These are phyloP conservation scores for Sphaerostilbella broomeana DNA, from an alignment of 2,329 filamentous ascomycete species.

Conservation along the genomic window DNA sequence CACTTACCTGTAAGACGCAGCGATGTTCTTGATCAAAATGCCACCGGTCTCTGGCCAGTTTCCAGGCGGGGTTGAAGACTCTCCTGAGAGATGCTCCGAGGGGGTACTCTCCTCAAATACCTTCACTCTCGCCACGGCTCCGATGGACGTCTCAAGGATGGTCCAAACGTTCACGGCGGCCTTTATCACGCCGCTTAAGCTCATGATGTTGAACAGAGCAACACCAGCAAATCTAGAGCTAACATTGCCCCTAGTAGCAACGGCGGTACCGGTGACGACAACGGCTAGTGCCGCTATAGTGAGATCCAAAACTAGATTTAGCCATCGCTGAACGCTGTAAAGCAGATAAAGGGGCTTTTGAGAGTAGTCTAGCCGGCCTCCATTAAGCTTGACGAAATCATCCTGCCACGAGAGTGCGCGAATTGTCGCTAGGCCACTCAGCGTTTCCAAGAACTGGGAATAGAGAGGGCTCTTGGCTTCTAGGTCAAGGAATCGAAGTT, in stretches of 20 bases:
- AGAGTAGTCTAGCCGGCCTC: not conserved
- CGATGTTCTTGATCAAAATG: constrained; percentile 22
- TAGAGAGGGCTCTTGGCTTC: constrained; percentile 35
- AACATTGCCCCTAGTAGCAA: not conserved
- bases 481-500: constrained; percentile 49
- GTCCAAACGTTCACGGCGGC: constrained; percentile 25
- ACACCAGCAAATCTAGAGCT: not conserved
- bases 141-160: constrained; percentile 31
- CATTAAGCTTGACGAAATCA: constrained; percentile 1
- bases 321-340: constrained; percentile 2
- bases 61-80: constrained; percentile 16
- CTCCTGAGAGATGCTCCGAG: constrained; percentile 20
- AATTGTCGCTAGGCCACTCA: constrained; percentile 42
- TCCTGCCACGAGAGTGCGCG: constrained; percentile 46
- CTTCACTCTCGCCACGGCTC: constrained; percentile 30
- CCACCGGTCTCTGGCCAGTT: constrained; percentile 27
- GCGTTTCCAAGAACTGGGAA: constrained; percentile 28
- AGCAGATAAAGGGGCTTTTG: constrained; percentile 4
- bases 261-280: not conserved
- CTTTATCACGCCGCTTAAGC: not conserved
- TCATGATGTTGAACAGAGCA: not conserved
- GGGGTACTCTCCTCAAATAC: constrained; percentile 24
- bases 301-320: constrained; percentile 1
- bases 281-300: not conserved
- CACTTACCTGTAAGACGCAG: constrained; percentile 27